phyloP scores from a whole-genome alignment of 352 stramenopile species.

The Pythium phragmiticola region DNA sequence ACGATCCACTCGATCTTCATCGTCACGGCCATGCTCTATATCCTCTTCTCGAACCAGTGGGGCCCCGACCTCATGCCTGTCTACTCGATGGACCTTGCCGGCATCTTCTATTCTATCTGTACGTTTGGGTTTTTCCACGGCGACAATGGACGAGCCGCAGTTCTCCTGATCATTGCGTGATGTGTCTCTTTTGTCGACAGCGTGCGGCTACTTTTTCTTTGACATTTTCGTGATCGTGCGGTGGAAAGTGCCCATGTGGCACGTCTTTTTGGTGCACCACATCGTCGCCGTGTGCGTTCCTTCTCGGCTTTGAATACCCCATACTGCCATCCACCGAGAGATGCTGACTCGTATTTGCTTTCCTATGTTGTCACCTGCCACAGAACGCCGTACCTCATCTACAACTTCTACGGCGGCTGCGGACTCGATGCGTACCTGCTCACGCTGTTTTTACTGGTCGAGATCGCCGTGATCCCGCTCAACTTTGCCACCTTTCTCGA shows the following conservation, averaged over 20 bases:
- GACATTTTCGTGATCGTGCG: slow-evolving; percentile 71
- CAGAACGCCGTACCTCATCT: slow-evolving; percentile 82
- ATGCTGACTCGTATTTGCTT: too few species aligned
- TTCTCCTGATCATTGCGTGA: neutral
- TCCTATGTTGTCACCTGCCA: neutral
- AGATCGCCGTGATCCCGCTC: slow-evolving; percentile 79
- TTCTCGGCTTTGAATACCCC: neutral
- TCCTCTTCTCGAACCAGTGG: slow-evolving; percentile 59
- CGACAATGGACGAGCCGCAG: too few species aligned
- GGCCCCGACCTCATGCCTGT: slow-evolving; percentile 58
- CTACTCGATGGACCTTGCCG: slow-evolving; percentile 45
- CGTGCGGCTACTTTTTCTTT: slow-evolving; percentile 82
- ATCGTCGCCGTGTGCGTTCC: slow-evolving; percentile 69
- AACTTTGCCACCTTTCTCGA: slow-evolving; percentile 83
- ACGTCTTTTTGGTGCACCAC: slow-evolving; percentile 81
- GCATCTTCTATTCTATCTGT: slow-evolving; percentile 81
- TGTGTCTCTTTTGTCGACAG: slow-evolving; percentile 28
- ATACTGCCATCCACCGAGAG: too few species aligned
- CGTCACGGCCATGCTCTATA: slow-evolving; percentile 62
- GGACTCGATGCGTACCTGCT: slow-evolving; percentile 77
- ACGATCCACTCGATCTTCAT: slow-evolving; percentile 76
- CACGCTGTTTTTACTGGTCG: slow-evolving; percentile 81
- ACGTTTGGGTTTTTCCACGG: slow-evolving; percentile 20
- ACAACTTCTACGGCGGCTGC: slow-evolving; percentile 74
- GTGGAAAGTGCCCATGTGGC: slow-evolving; percentile 72